A percentile compares a stretch with the other conserved stretches of the same genome.
Evolutionary conservation across 495 filamentous ascomycete species (phyloP).

Genomic region (Aspergillus affinis): DNA sequence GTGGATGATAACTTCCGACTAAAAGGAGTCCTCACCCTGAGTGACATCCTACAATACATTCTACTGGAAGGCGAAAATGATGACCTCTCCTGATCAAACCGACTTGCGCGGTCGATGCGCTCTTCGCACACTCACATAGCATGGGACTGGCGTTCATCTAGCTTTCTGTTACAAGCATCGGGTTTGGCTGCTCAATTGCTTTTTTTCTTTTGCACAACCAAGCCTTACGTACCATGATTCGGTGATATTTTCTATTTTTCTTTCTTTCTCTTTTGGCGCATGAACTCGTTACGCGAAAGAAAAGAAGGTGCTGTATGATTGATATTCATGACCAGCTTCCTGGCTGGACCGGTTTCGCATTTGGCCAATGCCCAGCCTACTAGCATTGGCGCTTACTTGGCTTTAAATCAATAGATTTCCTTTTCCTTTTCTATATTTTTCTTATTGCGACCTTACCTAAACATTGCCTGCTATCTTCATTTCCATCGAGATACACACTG

Average conservation of each 20-base stretch:
- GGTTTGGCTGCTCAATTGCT: not conserved
- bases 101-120: constrained; percentile 3
- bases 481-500: constrained; percentile 2
- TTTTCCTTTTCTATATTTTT: constrained; percentile 18
- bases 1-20: constrained; percentile 85
- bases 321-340: constrained; percentile 15
- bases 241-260: constrained; percentile 4
- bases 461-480: not conserved
- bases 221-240: not conserved
- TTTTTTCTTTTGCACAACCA: not conserved
- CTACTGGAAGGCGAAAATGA: constrained; percentile 76
- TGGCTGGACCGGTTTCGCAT: constrained; percentile 4
- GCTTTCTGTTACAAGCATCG: not conserved
- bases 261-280: not conserved
- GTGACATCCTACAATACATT: constrained; percentile 95
- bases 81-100: constrained; percentile 34
- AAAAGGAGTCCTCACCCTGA: constrained; percentile 87
- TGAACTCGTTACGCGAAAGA: constrained; percentile 22
- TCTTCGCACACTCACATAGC: constrained; percentile 36
- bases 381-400: constrained; percentile 25
- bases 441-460: constrained; percentile 1
- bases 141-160: constrained; percentile 38
- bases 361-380: constrained; percentile 4
- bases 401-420: constrained; percentile 36
- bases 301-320: constrained; percentile 34